These are phyloP conservation scores for Ophiostoma populinum DNA, from an alignment of 2,329 filamentous ascomycete genomes.

Conservation along the genomic window DNA sequence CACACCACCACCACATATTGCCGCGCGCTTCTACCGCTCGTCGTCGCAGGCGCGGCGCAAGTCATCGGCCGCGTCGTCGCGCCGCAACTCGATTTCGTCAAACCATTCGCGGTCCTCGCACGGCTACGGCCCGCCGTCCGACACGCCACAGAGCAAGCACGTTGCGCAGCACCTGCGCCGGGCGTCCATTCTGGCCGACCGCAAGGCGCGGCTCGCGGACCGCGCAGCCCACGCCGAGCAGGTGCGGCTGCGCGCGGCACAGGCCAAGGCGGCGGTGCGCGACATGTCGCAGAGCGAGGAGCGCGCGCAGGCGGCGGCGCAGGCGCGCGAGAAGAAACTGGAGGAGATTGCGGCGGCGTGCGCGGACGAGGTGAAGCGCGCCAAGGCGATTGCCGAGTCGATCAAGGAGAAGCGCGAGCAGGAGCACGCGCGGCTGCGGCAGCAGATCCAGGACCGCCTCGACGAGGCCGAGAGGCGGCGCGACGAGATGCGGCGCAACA, in stretches of 20 bases:
- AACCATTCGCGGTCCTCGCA: slow-evolving; percentile 54
- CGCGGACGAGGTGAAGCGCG: slow-evolving; percentile 66
- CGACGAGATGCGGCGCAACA: slow-evolving; percentile 43
- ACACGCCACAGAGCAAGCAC: slow-evolving; percentile 54
- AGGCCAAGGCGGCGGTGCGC: slow-evolving; percentile 51
- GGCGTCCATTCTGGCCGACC: slow-evolving; percentile 63
- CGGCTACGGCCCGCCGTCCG: slow-evolving; percentile 27
- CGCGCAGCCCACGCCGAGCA: slow-evolving; percentile 70
- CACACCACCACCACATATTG: slow-evolving; percentile 58
- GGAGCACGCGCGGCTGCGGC: slow-evolving; percentile 49
- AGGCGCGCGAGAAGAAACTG: slow-evolving; percentile 63
- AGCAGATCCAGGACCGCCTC: slow-evolving; percentile 65
- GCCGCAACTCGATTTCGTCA: slow-evolving; percentile 65
- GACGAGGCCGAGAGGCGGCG: slow-evolving; percentile 60
- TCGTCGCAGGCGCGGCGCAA: slow-evolving; percentile 46
- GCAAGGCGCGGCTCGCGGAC: slow-evolving; percentile 64
- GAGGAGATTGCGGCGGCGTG: slow-evolving; percentile 68
- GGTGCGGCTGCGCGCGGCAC: slow-evolving; percentile 56
- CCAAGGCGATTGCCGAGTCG: slow-evolving; percentile 66
- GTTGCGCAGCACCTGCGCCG: slow-evolving; percentile 65
- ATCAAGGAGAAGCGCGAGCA: slow-evolving; percentile 68
- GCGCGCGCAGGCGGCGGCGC: slow-evolving; percentile 57
- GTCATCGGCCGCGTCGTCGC: slow-evolving; percentile 60
- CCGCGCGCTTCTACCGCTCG: slow-evolving; percentile 59
- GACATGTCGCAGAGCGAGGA: slow-evolving; percentile 55